Percentiles rank a stretch among this genome's conserved stretches.
phyloP scores from a whole-genome alignment of 176 grass and related monocot species.

The Chrysopogon serrulatus region DNA sequence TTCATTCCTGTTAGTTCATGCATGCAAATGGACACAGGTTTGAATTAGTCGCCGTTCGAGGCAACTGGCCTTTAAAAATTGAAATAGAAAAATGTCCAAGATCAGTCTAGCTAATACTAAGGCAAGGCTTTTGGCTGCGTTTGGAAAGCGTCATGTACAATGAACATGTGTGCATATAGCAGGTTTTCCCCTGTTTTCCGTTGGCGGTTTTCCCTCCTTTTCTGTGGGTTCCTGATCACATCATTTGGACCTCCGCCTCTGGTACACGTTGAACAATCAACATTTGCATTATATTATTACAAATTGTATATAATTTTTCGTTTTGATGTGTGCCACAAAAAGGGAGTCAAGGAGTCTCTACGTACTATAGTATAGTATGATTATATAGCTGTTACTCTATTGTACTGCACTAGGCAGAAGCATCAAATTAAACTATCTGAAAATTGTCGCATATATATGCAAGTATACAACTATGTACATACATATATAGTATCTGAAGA shows the following conservation, averaged over 20 bases:
- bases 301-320: neutral
- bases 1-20: neutral
- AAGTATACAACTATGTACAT: neutral
- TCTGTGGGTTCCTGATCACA: neutral
- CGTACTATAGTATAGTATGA: neutral
- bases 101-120: neutral
- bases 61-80: neutral
- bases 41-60: neutral
- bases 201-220: neutral
- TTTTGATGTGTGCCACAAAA: neutral
- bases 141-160: neutral
- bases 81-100: neutral
- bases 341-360: neutral
- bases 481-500: neutral
- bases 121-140: neutral
- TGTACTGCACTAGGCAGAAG: neutral
- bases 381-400: neutral
- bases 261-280: neutral
- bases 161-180: neutral
- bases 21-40: neutral
- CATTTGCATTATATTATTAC: neutral
- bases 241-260: neutral
- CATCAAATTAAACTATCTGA: neutral
- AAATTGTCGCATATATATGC: neutral
- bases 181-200: neutral